Percentiles rank a stretch among this genome's conserved stretches.
Evolutionary conservation across 108 stramenopile species (phyloP).

Genomic region (Cyclotella choctawhatcheeana): DNA sequence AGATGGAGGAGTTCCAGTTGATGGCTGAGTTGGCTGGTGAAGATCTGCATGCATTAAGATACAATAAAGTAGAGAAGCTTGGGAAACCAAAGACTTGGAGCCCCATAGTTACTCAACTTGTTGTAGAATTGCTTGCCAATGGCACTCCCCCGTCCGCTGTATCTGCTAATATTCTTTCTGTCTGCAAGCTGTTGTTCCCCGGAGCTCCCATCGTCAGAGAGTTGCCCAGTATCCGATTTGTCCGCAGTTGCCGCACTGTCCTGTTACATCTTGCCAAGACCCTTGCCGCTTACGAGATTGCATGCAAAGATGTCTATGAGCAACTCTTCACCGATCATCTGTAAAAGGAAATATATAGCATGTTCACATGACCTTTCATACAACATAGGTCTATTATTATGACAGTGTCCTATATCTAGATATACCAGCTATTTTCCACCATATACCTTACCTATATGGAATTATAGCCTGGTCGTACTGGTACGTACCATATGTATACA

Average conservation of each 20-base stretch:
- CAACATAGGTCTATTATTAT: too few relatives aligned
- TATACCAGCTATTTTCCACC: too few relatives aligned
- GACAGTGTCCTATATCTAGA: too few relatives aligned
- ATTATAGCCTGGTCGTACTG: too few relatives aligned
- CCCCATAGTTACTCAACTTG: neutral
- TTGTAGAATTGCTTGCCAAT: neutral
- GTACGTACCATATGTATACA: too few relatives aligned
- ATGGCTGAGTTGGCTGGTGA: neutral
- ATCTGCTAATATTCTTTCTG: neutral
- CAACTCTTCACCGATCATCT: too few relatives aligned
- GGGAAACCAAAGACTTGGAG: neutral
- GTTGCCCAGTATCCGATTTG: neutral
- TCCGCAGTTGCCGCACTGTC: neutral
- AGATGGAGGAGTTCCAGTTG: neutral
- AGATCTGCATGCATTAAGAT: neutral
- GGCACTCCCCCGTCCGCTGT: neutral
- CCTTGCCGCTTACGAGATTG: too few relatives aligned
- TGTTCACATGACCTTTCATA: too few relatives aligned
- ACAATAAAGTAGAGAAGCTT: conserved; percentile 1
- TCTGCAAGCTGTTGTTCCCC: neutral
- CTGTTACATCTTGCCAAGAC: neutral
- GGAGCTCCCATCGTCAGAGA: neutral
- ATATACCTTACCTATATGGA: too few relatives aligned
- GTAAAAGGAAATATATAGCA: too few relatives aligned
- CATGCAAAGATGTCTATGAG: too few relatives aligned